Percentiles rank a stretch among this genome's conserved stretches.
phyloP scores from a whole-genome alignment of 2,329 filamentous ascomycete species.

The Didymella lethalis region DNA sequence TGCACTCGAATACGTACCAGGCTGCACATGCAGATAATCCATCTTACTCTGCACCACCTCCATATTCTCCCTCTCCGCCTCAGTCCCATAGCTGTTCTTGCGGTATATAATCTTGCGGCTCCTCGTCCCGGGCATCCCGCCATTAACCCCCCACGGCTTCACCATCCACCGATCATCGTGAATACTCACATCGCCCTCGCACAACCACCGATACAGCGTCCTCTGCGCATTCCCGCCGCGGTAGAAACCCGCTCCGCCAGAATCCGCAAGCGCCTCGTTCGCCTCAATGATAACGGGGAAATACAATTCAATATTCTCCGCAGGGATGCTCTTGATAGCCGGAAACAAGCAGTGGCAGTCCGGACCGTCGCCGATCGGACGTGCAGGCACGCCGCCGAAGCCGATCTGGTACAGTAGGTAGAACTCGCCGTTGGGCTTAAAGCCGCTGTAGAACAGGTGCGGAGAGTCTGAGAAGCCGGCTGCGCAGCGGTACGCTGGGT shows the following conservation, averaged over 20 bases:
- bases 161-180: constrained; percentile 61
- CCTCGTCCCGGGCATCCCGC: constrained; percentile 55
- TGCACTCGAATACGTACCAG: constrained; percentile 31
- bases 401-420: constrained; percentile 61
- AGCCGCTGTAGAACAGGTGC: constrained; percentile 61
- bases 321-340: constrained; percentile 60
- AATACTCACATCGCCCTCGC: constrained; percentile 57
- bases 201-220: constrained; percentile 58
- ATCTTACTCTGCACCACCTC: constrained; percentile 57
- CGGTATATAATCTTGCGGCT: constrained; percentile 56
- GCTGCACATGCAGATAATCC: constrained; percentile 57
- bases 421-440: constrained; percentile 58
- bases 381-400: constrained; percentile 59
- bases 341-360: constrained; percentile 62
- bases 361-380: constrained; percentile 57
- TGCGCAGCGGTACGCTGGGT: constrained; percentile 57
- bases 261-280: constrained; percentile 58
- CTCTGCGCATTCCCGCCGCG: constrained; percentile 60
- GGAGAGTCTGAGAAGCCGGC: constrained; percentile 61
- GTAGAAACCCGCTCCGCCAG: constrained; percentile 58
- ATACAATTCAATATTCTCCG: constrained; percentile 59
- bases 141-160: constrained; percentile 60
- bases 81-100: constrained; percentile 50
- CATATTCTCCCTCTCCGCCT: constrained; percentile 44
- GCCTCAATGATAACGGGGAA: constrained; percentile 59